Conservation (phyloP, 108 stramenopile species). For the Stephanodiscus minutulus region DNA sequence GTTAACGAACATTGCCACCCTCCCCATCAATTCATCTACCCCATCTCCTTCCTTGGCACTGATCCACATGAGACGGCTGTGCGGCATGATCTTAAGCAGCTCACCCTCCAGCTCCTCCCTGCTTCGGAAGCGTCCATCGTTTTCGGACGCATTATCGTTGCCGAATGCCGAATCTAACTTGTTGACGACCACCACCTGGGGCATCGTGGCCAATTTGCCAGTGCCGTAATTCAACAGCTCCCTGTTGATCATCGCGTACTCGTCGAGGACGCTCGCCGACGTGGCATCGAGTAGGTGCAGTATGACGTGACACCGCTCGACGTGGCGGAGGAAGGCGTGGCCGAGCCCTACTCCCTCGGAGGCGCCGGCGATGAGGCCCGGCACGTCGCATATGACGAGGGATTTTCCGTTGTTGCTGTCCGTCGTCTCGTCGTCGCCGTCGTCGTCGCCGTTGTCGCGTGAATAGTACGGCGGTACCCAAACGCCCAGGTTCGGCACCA, state of each 20-base stretch:
- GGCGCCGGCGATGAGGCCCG: slow-evolving; percentile 91
- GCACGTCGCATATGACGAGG: slow-evolving; percentile 91
- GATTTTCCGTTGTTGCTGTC: slow-evolving; percentile 77
- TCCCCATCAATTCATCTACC: slow-evolving; percentile 84
- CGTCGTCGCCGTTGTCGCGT: slow-evolving; percentile 21
- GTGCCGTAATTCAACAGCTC: slow-evolving; percentile 92
- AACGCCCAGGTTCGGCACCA: slow-evolving; percentile 96
- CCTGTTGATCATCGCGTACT: slow-evolving; percentile 93
- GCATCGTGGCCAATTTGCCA: slow-evolving; percentile 87
- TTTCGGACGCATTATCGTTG: slow-evolving; percentile 23
- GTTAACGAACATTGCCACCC: slow-evolving; percentile 81
- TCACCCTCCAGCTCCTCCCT: slow-evolving; percentile 60
- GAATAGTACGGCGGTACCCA: slow-evolving; percentile 66
- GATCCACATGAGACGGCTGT: slow-evolving; percentile 85
- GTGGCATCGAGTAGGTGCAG: slow-evolving; percentile 95
- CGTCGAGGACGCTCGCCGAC: slow-evolving; percentile 82
- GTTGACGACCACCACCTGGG: slow-evolving; percentile 95
- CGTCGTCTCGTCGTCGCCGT: slow-evolving; percentile 22
- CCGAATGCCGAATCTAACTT: slow-evolving; percentile 83
- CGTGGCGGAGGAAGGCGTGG: slow-evolving; percentile 90
- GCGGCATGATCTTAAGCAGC: slow-evolving; percentile 71
- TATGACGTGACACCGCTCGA: slow-evolving; percentile 94
- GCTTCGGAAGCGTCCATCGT: slow-evolving; percentile 13
- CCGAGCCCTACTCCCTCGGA: slow-evolving; percentile 88
- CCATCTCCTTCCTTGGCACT: slow-evolving; percentile 88